Evolutionary conservation across 441 rosid genomes (phyloP).

Genomic region (Biscutella laevigata): DNA sequence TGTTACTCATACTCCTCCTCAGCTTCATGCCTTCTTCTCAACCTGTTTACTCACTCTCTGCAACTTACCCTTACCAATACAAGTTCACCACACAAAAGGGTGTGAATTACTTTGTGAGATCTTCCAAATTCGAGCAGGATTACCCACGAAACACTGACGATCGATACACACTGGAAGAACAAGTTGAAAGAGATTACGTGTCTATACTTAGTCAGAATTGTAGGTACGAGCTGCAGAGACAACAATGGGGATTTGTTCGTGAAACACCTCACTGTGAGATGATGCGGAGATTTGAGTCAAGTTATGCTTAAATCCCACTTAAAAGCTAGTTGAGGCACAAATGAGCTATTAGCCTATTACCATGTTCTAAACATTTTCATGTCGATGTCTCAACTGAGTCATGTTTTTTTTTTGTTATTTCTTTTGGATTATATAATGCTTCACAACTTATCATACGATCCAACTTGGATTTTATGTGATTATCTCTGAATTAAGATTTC

Average conservation of each 20-base stretch:
- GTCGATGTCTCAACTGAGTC: conserved; percentile 9
- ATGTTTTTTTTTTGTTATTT: conserved; percentile 15
- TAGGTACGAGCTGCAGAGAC: conserved; percentile 73
- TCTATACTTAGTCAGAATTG: conserved; percentile 66
- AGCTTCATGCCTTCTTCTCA: conserved; percentile 72
- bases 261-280: conserved; percentile 89
- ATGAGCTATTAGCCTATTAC: conserved; percentile 10
- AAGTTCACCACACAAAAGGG: conserved; percentile 61
- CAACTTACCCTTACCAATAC: conserved; percentile 68
- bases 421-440: conserved; percentile 5
- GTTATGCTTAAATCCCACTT: conserved; percentile 26
- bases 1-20: conserved; percentile 58
- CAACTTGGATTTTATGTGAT: conserved; percentile 24
- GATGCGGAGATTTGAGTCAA: conserved; percentile 48
- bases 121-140: conserved; percentile 69
- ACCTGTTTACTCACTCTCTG: conserved; percentile 58
- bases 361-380: conserved; percentile 8
- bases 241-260: conserved; percentile 85
- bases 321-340: neutral
- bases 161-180: conserved; percentile 42
- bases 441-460: conserved; percentile 25
- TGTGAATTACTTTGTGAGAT: conserved; percentile 79
- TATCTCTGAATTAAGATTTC: conserved; percentile 5
- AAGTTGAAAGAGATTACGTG: conserved; percentile 70
- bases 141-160: conserved; percentile 44